phyloP scores from a whole-genome alignment of 139 green algal genomes.

The Chlamydomonas urium region DNA sequence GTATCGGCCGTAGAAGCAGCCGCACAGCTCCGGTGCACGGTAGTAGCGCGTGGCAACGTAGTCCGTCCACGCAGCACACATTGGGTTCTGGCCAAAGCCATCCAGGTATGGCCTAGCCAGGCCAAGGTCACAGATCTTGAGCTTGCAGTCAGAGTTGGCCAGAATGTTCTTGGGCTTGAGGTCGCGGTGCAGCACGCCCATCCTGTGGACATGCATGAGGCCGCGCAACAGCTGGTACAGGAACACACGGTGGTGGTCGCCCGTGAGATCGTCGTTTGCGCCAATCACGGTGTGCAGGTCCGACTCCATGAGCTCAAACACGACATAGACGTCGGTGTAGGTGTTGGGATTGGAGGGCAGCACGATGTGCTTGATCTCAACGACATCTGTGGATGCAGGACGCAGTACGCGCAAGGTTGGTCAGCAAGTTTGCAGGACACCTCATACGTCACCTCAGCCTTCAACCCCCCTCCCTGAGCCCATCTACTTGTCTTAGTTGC shows the following conservation, averaged over 20 bases:
- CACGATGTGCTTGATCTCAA: conserved; percentile 99
- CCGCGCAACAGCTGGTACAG: conserved; percentile 94
- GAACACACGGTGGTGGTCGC: conserved; percentile 65
- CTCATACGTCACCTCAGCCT: no score
- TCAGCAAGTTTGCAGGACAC: not conserved
- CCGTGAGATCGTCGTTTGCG: conserved; percentile 96
- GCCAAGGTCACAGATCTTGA: conserved; percentile 86
- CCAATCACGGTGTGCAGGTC: conserved; percentile 43
- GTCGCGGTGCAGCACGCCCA: conserved; percentile 89
- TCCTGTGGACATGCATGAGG: conserved; percentile 92
- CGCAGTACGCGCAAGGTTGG: no score
- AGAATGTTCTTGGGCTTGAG: conserved; percentile 96
- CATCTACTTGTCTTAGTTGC: no score
- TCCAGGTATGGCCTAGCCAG: conserved; percentile 80
- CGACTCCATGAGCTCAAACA: conserved; percentile 46
- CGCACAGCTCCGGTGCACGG: conserved; percentile 86
- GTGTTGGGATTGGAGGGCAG: conserved; percentile 78
- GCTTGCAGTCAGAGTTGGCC: conserved; percentile 95
- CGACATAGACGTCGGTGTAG: conserved; percentile 98
- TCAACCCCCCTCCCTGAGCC: no score
- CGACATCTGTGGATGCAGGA: no score
- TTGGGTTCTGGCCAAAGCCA: not conserved
- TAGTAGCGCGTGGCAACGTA: conserved; percentile 99
- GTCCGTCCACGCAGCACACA: conserved; percentile 64
- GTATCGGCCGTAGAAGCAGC: conserved; percentile 41